Evolutionary conservation across 2,329 filamentous ascomycete species (phyloP).

Genomic region (Microdochium bolleyi): DNA sequence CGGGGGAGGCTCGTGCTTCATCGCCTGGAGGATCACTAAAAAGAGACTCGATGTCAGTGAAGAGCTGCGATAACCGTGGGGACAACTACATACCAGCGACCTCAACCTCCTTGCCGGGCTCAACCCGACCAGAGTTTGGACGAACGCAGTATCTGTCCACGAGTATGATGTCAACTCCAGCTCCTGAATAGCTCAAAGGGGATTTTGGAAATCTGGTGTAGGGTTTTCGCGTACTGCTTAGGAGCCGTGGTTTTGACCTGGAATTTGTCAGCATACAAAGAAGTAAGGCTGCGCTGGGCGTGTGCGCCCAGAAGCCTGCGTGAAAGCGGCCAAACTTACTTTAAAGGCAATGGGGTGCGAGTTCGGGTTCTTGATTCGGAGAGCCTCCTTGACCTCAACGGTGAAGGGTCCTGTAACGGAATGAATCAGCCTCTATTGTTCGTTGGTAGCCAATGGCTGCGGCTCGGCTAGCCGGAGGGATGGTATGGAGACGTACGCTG

Average conservation of each 20-base stretch:
- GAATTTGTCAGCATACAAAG: constrained; percentile 14
- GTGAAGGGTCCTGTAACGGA: constrained; percentile 53
- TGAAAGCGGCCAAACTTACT: constrained; percentile 31
- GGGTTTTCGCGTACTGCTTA: constrained; percentile 69
- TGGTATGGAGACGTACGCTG: constrained; percentile 57
- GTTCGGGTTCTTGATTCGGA: constrained; percentile 59
- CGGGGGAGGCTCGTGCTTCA: constrained; percentile 85
- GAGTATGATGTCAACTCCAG: constrained; percentile 8
- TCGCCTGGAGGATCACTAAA: constrained; percentile 86
- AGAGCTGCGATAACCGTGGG: neutral
- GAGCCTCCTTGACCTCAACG: constrained; percentile 54
- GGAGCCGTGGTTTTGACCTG: constrained; percentile 98
- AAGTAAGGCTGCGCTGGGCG: constrained; percentile 8
- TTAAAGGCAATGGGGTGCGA: constrained; percentile 60
- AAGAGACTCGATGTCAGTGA: neutral
- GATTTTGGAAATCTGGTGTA: constrained; percentile 3
- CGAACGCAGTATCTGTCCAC: constrained; percentile 82
- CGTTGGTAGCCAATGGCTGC: neutral
- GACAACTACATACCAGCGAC: constrained; percentile 66
- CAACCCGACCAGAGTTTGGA: constrained; percentile 93
- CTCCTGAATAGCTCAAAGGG: constrained; percentile 12
- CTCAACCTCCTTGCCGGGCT: constrained; percentile 82
- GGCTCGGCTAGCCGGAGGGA: neutral
- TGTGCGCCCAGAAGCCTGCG: constrained; percentile 1
- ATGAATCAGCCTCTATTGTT: constrained; percentile 10